Evolutionary conservation across 208 protist genomes (phyloP).

Genomic region (Histomonas meleagridis): DNA sequence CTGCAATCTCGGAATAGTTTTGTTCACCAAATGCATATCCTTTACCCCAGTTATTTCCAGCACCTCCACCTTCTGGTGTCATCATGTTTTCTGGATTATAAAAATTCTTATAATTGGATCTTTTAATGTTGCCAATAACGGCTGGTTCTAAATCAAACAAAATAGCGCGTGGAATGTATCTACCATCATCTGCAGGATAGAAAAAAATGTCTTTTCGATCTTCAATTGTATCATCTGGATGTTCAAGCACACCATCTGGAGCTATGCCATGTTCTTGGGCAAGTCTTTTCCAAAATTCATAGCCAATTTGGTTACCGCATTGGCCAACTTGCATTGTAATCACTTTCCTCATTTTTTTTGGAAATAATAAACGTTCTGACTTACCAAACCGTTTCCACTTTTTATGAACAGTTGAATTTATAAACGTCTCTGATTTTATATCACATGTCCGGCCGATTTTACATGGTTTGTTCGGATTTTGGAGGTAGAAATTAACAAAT

Average conservation of each 20-base stretch:
- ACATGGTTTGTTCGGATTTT: too few relatives aligned
- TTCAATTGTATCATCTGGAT: constrained; percentile 71
- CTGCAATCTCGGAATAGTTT: constrained; percentile 77
- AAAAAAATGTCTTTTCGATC: constrained; percentile 79
- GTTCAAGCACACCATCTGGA: constrained; percentile 69
- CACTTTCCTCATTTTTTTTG: constrained; percentile 78
- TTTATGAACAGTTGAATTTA: too few relatives aligned
- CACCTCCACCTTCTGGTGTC: constrained; percentile 66
- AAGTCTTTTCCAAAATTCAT: constrained; percentile 62
- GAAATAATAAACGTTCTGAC: too few relatives aligned
- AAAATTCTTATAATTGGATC: constrained; percentile 50
- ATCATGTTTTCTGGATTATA: constrained; percentile 86
- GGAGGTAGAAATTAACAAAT: too few relatives aligned
- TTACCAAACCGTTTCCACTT: too few relatives aligned
- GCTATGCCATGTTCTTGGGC: constrained; percentile 88
- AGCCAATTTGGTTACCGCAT: constrained; percentile 83
- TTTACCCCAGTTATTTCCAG: constrained; percentile 98
- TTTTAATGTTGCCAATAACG: constrained; percentile 57
- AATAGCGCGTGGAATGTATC: constrained; percentile 78
- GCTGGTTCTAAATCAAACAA: constrained; percentile 96
- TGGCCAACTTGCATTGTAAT: constrained; percentile 81
- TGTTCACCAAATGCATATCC: constrained; percentile 53
- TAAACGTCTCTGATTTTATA: too few relatives aligned
- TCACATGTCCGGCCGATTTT: too few relatives aligned
- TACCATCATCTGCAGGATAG: constrained; percentile 42